Conservation (phyloP, 331 rosid species). For the Phaseolus coccineus region DNA sequence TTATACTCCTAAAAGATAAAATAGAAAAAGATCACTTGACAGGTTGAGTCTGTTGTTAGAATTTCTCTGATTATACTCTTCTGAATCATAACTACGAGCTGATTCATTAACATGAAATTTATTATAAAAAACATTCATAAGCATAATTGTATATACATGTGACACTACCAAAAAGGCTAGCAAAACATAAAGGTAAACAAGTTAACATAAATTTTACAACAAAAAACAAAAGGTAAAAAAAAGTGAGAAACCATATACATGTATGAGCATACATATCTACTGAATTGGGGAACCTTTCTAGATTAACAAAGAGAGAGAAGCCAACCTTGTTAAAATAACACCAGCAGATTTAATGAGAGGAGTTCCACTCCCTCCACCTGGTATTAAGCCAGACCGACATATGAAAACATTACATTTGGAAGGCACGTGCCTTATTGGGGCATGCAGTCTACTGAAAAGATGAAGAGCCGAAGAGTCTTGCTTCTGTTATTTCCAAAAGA, state of each 20-base stretch:
- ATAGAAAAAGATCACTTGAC: constrained; percentile 14
- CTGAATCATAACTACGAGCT: constrained; percentile 1
- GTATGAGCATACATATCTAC: neutral
- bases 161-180: constrained; percentile 23
- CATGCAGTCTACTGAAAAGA: constrained; percentile 59
- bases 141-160: constrained; percentile 12
- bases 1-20: constrained; percentile 31
- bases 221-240: neutral
- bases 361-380: constrained; percentile 75
- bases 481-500: constrained; percentile 59
- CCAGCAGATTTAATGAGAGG: constrained; percentile 75
- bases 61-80: neutral
- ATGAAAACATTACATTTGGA: constrained; percentile 69
- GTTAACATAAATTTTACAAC: constrained; percentile 20
- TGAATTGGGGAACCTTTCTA: constrained; percentile 25
- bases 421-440: constrained; percentile 64
- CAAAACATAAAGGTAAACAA: constrained; percentile 36
- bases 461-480: constrained; percentile 67
- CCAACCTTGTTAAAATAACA: constrained; percentile 68
- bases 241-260: constrained; percentile 25
- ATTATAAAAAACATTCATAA: constrained; percentile 10
- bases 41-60: neutral
- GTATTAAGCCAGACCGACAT: constrained; percentile 75
- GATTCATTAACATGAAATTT: constrained; percentile 29
- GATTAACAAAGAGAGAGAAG: constrained; percentile 10